phyloP scores from a whole-genome alignment of 208 protist species.

The Trypanosoma conorhini region DNA sequence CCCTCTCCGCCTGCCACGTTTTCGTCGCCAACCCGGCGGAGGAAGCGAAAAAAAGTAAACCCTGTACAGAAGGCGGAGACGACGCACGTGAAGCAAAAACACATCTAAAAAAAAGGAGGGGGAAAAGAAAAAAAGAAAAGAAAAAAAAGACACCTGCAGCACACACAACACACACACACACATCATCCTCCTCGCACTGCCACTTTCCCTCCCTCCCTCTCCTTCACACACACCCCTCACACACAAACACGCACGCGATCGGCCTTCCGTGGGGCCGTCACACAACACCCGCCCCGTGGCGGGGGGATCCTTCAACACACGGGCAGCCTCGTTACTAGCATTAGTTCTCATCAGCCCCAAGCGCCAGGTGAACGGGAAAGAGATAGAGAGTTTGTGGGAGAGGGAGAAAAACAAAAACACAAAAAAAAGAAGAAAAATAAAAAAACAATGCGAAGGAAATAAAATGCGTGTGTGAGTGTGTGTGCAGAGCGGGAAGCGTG shows the following conservation, averaged over 20 bases:
- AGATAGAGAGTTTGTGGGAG: not conserved
- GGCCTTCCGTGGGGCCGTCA: not conserved
- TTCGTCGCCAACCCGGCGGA: not conserved
- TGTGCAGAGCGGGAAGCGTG: not conserved
- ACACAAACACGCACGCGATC: slow-evolving; percentile 2
- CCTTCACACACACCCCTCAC: not conserved
- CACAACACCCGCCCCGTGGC: not conserved
- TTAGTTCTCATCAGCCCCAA: not conserved
- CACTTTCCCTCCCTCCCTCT: not conserved
- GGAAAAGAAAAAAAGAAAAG: not conserved
- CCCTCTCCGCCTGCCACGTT: not conserved
- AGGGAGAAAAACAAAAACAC: slow-evolving; percentile 3
- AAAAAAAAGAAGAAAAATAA: slow-evolving; percentile 19
- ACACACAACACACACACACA: not conserved
- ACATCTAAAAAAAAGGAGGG: not conserved
- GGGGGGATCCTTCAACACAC: not conserved
- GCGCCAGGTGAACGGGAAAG: not conserved
- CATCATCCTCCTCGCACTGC: not conserved
- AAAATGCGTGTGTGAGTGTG: not conserved
- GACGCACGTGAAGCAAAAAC: not conserved
- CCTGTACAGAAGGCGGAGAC: not conserved
- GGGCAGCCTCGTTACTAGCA: not conserved
- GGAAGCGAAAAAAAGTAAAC: not conserved
- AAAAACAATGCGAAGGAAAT: slow-evolving; percentile 10
- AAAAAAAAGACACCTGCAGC: not conserved